Evolutionary conservation across 169 alveolate genomes (phyloP), one percentile per base, ranked within the genome.

Genomic region (Cryptosporidium meleagridis): DNA sequence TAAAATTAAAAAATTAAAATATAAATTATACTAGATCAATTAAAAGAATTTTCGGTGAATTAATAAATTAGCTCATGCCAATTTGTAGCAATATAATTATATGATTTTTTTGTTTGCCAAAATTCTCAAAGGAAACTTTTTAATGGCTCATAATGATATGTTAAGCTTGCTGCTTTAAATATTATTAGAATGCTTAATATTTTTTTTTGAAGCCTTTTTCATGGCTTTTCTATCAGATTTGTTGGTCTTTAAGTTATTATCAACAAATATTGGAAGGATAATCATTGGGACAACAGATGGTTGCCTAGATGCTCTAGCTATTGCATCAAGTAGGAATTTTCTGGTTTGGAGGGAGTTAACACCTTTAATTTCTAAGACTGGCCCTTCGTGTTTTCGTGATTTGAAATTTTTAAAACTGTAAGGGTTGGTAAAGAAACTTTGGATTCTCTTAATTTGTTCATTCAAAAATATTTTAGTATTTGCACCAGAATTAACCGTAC

Each of bases 381-480:
- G 89, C 12, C 89, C 89, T 48, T 80, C 89, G 18, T 80, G 51
- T 44, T 62, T 80, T 8, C 44, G 33, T 0, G 89, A 37, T 26
- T 80, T 65, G 68, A 62, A 80, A 39, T 80, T 80, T 37, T 65
- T 80, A 48, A 80, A 80, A 41, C 89, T 80, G 35, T 80, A 80
- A 16, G 89, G 89, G 52, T 80, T 80, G 8, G 89, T 59, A n/a
- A 80, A 80, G 31, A 80, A 80, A 18, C 52, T 59, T 33, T 62
- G 75, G 37, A 80, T 80, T 65, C 75, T 80, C 55, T 62, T 59
- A 10, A 62, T 59, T 39, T 80, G 89, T 16, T 65, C 68, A 37
- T 37, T 61, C 26, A 80, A 31, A 44, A 62, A 80, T 14, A 23
- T n/a, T 18, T 39, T 62, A 3, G 16, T 6, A 41, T 59, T 62